Evolutionary conservation across 2,329 filamentous ascomycete genomes (phyloP).

Genomic region (Lojkania enalia): DNA sequence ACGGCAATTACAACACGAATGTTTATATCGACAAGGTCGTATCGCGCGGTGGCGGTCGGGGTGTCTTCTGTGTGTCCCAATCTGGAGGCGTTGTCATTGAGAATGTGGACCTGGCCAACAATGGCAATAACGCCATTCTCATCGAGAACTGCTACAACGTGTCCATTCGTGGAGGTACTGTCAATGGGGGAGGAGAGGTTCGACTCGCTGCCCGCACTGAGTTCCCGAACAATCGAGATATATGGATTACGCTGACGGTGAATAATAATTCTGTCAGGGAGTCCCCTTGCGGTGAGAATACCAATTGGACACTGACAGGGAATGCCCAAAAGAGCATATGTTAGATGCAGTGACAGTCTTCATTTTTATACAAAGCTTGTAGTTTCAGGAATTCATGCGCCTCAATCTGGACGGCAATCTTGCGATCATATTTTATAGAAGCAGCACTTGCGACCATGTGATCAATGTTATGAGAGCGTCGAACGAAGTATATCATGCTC

Average conservation of each 20-base stretch:
- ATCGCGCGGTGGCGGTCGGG: constrained; percentile 60
- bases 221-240: constrained; percentile 58
- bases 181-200: constrained; percentile 61
- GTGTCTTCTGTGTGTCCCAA: constrained; percentile 61
- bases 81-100: constrained; percentile 58
- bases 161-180: constrained; percentile 54
- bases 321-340: constrained; percentile 51
- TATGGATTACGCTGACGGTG: constrained; percentile 55
- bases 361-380: too few relatives aligned
- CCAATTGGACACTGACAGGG: constrained; percentile 54
- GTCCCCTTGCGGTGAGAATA: constrained; percentile 59
- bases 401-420: too few relatives aligned
- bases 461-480: too few relatives aligned
- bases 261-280: constrained; percentile 57
- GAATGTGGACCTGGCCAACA: constrained; percentile 55
- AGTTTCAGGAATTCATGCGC: too few relatives aligned
- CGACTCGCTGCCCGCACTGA: constrained; percentile 57
- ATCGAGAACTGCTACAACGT: constrained; percentile 65
- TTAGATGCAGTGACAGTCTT: too few relatives aligned
- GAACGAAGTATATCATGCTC: too few relatives aligned
- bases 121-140: constrained; percentile 60
- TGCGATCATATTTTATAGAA: too few relatives aligned
- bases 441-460: too few relatives aligned
- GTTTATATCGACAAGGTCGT: constrained; percentile 58
- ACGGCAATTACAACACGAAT: constrained; percentile 57